phyloP scores from a whole-genome alignment of 495 filamentous ascomycete genomes.

The Hypoxylon perforatum region DNA sequence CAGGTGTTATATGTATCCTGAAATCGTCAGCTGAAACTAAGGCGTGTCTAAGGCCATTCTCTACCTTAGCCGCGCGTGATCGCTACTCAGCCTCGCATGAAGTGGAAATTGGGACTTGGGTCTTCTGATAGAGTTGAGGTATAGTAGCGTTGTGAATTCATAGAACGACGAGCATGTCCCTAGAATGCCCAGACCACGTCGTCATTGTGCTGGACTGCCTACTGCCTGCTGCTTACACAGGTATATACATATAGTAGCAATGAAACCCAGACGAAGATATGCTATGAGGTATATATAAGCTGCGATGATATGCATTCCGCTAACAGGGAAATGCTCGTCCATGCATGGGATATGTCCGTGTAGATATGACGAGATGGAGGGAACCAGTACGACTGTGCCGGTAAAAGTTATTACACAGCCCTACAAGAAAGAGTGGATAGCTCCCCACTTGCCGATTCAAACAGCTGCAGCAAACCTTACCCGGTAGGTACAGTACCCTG shows the following conservation, averaged over 20 bases:
- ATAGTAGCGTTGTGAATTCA: neutral
- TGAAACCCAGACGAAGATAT: neutral
- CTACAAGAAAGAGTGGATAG: slow-evolving; percentile 10
- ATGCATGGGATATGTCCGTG: no score
- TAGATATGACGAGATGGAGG: slow-evolving; percentile 12
- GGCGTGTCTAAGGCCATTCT: slow-evolving; percentile 8
- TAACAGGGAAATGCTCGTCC: neutral
- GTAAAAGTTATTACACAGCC: slow-evolving; percentile 24
- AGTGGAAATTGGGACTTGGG: slow-evolving; percentile 7
- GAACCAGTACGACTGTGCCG: neutral
- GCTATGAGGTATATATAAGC: no score
- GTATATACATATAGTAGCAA: neutral
- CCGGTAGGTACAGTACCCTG: no score
- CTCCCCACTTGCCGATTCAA: slow-evolving; percentile 39
- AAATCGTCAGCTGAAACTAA: slow-evolving; percentile 31
- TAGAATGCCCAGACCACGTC: no score
- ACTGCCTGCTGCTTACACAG: no score
- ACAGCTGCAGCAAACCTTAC: slow-evolving; percentile 13
- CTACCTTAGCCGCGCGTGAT: slow-evolving; percentile 20
- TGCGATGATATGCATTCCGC: no score
- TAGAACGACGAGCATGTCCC: neutral
- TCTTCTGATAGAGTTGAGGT: neutral
- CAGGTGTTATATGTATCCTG: slow-evolving; percentile 28
- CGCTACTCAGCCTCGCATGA: slow-evolving; percentile 26
- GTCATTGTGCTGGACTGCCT: no score